A percentile compares a stretch with the other conserved stretches of the same genome.
Evolutionary conservation across 768 basidiomycete species (phyloP).

Genomic region (Pholiota conissans): DNA sequence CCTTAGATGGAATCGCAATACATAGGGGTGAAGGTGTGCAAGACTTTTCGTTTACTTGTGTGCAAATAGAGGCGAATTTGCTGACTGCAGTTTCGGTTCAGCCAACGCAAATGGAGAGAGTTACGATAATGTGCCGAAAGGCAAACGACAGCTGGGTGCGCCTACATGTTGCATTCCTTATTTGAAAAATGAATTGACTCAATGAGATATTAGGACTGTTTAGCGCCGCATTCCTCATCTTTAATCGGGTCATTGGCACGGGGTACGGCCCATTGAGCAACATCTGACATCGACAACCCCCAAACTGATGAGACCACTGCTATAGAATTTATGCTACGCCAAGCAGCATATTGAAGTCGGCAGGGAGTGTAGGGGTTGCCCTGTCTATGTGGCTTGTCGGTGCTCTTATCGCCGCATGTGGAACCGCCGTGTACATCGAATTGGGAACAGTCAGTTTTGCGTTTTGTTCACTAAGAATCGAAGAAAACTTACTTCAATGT

Average conservation of each 20-base stretch:
- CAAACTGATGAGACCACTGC: not conserved
- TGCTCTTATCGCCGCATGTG: constrained; percentile 60
- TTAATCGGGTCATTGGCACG: constrained; percentile 76
- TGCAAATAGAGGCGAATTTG: too few species aligned
- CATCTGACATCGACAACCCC: not conserved
- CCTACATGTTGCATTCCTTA: not conserved
- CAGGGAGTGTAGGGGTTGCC: constrained; percentile 70
- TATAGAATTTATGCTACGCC: constrained; percentile 71
- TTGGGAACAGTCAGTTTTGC: constrained; percentile 58
- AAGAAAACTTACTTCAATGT: not conserved
- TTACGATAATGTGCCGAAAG: constrained; percentile 47
- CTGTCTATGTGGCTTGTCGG: constrained; percentile 74
- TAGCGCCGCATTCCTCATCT: constrained; percentile 65
- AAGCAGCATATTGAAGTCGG: constrained; percentile 61
- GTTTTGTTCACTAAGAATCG: not conserved
- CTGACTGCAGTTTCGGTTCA: not conserved
- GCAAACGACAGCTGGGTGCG: constrained; percentile 53
- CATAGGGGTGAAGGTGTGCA: constrained; percentile 13
- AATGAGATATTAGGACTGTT: constrained; percentile 34
- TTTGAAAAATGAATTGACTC: not conserved
- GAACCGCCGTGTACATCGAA: constrained; percentile 74
- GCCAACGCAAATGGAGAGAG: constrained; percentile 32
- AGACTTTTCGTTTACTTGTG: not conserved
- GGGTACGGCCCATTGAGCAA: constrained; percentile 44
- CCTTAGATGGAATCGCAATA: constrained; percentile 16